Percentiles rank a stretch among this genome's conserved stretches.
These are phyloP conservation scores for Phylloporus rhodoxanthus DNA, from an alignment of 768 basidiomycete species.

Conservation along the genomic window DNA sequence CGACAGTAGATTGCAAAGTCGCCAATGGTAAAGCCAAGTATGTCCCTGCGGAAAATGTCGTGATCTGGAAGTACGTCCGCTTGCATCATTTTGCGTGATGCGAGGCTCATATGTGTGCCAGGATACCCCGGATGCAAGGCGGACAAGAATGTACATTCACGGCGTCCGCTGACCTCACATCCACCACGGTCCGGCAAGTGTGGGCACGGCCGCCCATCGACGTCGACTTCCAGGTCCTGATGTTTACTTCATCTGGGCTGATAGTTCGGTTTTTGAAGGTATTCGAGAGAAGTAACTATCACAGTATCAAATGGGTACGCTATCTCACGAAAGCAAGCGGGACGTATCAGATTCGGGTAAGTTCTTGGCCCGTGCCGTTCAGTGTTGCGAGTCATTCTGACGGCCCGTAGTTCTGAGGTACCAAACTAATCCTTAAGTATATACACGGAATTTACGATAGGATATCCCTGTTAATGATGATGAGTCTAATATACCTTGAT, in stretches of 20 bases:
- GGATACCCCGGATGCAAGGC: constrained; percentile 89
- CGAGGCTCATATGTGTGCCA: constrained; percentile 28
- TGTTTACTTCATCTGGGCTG: constrained; percentile 96
- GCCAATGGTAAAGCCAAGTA: constrained; percentile 95
- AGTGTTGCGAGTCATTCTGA: neutral
- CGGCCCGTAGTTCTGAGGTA: constrained; percentile 23
- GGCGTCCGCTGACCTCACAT: constrained; percentile 76
- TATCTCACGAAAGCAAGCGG: constrained; percentile 94
- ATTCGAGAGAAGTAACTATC: constrained; percentile 92
- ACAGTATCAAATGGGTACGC: constrained; percentile 93
- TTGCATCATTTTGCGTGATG: neutral
- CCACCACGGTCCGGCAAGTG: constrained; percentile 87
- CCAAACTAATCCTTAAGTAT: constrained; percentile 13
- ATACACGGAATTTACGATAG: constrained; percentile 23
- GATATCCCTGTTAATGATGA: constrained; percentile 19
- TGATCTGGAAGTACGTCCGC: constrained; percentile 89
- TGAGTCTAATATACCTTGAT: constrained; percentile 23
- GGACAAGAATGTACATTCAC: constrained; percentile 84
- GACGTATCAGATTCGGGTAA: constrained; percentile 87
- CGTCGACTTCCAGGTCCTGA: constrained; percentile 97
- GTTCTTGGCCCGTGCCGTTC: constrained; percentile 27
- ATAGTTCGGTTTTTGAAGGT: constrained; percentile 97
- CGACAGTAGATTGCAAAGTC: constrained; percentile 86
- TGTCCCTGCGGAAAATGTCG: constrained; percentile 90
- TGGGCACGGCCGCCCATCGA: constrained; percentile 99